These are phyloP conservation scores for Debaryomycetaceae sp. DNA, from an alignment of 1,139 yeast species.

Conservation along the genomic window DNA sequence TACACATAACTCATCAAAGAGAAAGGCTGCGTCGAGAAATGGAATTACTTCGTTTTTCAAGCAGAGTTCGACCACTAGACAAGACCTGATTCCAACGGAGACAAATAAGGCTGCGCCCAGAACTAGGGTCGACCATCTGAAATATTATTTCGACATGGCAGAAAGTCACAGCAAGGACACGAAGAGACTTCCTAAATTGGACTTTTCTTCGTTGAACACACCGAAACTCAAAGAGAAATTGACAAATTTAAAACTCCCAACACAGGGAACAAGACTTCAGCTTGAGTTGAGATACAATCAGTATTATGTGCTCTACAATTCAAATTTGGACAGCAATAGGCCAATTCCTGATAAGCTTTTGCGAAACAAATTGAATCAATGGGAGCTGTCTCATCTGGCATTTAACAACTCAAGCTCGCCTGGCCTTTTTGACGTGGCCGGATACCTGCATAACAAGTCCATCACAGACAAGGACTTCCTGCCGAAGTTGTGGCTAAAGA, in stretches of 20 bases:
- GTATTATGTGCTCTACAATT: conserved; percentile 75
- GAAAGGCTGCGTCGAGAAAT: conserved; percentile 4
- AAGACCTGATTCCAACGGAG: background rate
- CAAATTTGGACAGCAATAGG: conserved; percentile 72
- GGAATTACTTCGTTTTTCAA: conserved; percentile 38
- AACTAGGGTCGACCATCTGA: conserved; percentile 17
- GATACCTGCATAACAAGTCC: conserved; percentile 20
- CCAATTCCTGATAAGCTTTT: conserved; percentile 61
- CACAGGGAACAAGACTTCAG: conserved; percentile 59
- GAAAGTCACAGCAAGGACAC: conserved; percentile 22
- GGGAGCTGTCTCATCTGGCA: conserved; percentile 60
- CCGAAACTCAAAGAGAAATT: conserved; percentile 63
- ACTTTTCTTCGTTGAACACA: conserved; percentile 57
- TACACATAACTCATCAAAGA: conserved; percentile 7
- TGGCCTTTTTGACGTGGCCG: conserved; percentile 23
- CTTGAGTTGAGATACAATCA: conserved; percentile 74
- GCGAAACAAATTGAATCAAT: conserved; percentile 53
- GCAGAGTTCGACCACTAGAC: background rate
- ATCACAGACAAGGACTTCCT: conserved; percentile 40
- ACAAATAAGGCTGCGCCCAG: background rate
- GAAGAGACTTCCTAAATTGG: conserved; percentile 54
- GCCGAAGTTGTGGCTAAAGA: conserved; percentile 47
- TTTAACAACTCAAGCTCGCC: conserved; percentile 19
- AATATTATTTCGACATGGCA: conserved; percentile 31
- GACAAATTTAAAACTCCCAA: conserved; percentile 50